Percentiles rank a stretch among this genome's conserved stretches.
These are phyloP conservation scores for Tetraselmis striata DNA, from an alignment of 139 green algal species.

Conservation along the genomic window DNA sequence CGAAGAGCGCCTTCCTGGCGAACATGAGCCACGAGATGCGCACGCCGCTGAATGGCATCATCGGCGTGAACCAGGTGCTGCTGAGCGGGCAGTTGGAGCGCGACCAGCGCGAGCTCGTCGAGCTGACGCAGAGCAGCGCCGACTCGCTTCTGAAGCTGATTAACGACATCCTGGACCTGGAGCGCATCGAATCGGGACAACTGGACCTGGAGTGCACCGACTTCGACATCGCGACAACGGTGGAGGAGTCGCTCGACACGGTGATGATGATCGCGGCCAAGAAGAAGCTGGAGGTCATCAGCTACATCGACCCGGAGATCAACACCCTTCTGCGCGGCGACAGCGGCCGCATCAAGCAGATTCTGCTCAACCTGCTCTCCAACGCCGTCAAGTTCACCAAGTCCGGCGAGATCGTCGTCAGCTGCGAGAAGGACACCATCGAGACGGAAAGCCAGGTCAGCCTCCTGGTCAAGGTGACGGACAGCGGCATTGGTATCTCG, in stretches of 20 bases:
- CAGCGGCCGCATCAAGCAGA: no score
- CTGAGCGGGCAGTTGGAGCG: no score
- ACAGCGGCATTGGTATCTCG: constrained; percentile 64
- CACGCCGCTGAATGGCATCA: constrained; percentile 92
- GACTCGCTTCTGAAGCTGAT: constrained; percentile 84
- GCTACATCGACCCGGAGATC: no score
- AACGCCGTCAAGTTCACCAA: constrained; percentile 78
- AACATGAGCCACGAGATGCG: constrained; percentile 92
- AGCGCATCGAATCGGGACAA: constrained; percentile 78
- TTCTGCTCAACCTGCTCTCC: constrained; percentile 52
- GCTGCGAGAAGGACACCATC: background rate
- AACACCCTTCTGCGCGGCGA: no score
- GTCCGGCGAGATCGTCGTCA: constrained; percentile 43
- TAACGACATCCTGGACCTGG: constrained; percentile 89
- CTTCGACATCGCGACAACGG: no score
- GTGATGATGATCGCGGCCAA: no score
- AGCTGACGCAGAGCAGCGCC: no score
- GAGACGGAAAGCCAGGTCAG: background rate
- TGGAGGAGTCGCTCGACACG: no score
- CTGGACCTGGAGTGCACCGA: constrained; percentile 61
- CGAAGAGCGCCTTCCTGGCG: constrained; percentile 88
- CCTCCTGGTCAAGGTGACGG: constrained; percentile 46
- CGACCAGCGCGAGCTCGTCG: no score
- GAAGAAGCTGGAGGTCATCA: no score
- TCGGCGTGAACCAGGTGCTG: constrained; percentile 82